Evolutionary conservation across 371 early-diverging fungal species (phyloP).

Genomic region (Mortierella sp.): DNA sequence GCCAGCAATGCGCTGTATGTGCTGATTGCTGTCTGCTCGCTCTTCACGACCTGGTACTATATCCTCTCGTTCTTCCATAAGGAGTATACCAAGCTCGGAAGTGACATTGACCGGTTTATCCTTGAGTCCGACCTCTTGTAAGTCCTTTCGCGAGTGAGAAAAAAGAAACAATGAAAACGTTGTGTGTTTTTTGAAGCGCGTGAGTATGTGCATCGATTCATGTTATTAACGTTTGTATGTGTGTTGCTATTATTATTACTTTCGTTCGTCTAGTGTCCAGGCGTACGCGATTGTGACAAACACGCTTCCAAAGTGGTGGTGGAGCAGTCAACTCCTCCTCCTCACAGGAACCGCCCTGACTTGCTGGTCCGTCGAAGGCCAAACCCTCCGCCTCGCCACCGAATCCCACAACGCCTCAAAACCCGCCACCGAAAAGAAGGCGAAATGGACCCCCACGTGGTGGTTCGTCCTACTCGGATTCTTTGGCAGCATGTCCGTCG

Average conservation of each 20-base stretch:
- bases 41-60: slow-evolving; percentile 55
- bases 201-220: no score
- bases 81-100: slow-evolving; percentile 40
- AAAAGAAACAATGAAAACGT: no score
- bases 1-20: slow-evolving; percentile 49
- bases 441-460: slow-evolving; percentile 54
- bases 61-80: slow-evolving; percentile 48
- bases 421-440: slow-evolving; percentile 8
- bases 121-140: slow-evolving; percentile 57
- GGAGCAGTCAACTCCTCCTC: slow-evolving; percentile 53
- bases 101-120: slow-evolving; percentile 47
- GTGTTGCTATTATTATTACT: not conserved
- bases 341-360: slow-evolving; percentile 53
- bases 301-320: slow-evolving; percentile 56
- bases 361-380: slow-evolving; percentile 56
- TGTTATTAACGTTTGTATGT: not conserved
- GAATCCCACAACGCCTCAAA: slow-evolving; percentile 7
- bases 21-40: slow-evolving; percentile 42
- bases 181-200: not conserved
- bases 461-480: slow-evolving; percentile 57
- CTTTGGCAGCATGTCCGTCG: slow-evolving; percentile 57
- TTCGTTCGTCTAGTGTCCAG: slow-evolving; percentile 28
- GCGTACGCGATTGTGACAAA: slow-evolving; percentile 56
- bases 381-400: slow-evolving; percentile 26
- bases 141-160: slow-evolving; percentile 3